A percentile compares a stretch with the other conserved stretches of the same genome.
These are phyloP conservation scores for Suhomyces maxii DNA, from an alignment of 1,139 yeast species.

Conservation along the genomic window DNA sequence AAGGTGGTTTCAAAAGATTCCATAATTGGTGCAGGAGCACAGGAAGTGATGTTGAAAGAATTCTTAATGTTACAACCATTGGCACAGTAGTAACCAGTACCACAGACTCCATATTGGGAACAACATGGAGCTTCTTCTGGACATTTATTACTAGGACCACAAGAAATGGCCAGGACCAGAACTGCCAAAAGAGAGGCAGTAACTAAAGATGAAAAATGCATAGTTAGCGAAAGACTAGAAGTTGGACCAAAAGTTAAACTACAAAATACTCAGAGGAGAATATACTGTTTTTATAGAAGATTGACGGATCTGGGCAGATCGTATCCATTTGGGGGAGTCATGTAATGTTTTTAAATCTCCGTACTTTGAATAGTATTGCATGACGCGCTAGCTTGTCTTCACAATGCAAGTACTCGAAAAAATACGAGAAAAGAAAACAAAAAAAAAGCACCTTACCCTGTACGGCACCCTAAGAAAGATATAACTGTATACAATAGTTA, in stretches of 20 bases:
- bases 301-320: background rate
- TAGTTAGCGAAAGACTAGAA: background rate
- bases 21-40: constrained; percentile 64
- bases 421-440: no score
- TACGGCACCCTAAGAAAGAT: no score
- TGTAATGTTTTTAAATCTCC: no score
- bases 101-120: constrained; percentile 82
- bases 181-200: constrained; percentile 10
- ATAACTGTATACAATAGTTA: no score
- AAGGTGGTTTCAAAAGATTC: constrained; percentile 36
- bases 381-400: no score
- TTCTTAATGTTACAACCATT: constrained; percentile 78
- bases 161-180: constrained; percentile 26
- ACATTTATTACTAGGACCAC: constrained; percentile 56
- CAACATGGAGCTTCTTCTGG: constrained; percentile 80
- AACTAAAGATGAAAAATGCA: constrained; percentile 5
- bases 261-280: background rate
- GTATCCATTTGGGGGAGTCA: background rate
- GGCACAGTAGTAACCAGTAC: constrained; percentile 75
- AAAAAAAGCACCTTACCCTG: no score
- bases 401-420: no score
- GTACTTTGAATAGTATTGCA: no score
- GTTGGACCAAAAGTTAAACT: background rate
- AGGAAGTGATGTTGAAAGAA: constrained; percentile 62
- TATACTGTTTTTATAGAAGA: no score